These are phyloP conservation scores for Amyloporia xantha DNA, from an alignment of 768 basidiomycete species.

Conservation along the genomic window DNA sequence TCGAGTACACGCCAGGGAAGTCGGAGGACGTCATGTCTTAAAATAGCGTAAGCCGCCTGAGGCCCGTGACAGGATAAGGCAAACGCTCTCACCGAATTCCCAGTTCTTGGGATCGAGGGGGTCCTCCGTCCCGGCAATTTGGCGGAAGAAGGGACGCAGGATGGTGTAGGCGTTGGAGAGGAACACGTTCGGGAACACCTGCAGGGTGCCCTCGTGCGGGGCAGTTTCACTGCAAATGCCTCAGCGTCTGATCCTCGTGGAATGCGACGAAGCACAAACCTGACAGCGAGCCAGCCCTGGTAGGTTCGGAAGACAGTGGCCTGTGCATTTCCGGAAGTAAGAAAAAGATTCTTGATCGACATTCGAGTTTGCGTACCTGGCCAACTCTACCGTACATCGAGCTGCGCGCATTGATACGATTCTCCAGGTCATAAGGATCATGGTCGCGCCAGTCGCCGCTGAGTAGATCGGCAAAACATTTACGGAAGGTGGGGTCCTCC, in stretches of 20 bases:
- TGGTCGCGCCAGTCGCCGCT: constrained; percentile 56
- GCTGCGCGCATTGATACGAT: constrained; percentile 51
- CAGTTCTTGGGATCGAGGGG: constrained; percentile 19
- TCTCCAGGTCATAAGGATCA: constrained; percentile 58
- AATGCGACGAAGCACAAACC: constrained; percentile 28
- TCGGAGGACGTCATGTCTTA: constrained; percentile 24
- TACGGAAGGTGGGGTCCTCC: constrained; percentile 55
- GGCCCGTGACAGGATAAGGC: too few species aligned
- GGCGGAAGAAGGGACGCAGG: constrained; percentile 71
- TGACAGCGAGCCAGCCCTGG: constrained; percentile 75
- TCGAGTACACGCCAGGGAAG: constrained; percentile 28
- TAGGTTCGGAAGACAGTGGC: constrained; percentile 38
- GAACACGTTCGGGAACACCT: constrained; percentile 59
- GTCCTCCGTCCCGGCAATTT: constrained; percentile 30
- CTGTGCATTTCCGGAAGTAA: constrained; percentile 1
- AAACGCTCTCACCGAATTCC: constrained; percentile 18
- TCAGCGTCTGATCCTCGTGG: too few species aligned
- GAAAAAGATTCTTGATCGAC: not conserved
- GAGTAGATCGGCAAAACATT: constrained; percentile 57
- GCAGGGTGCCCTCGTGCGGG: constrained; percentile 62
- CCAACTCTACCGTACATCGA: constrained; percentile 56
- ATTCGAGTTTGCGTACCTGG: constrained; percentile 29
- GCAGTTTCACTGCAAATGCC: constrained; percentile 45
- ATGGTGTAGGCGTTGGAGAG: constrained; percentile 69
- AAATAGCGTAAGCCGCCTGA: not conserved